Percentiles rank a stretch among this genome's conserved stretches.
Evolutionary conservation across 1,284 basidiomycete species (phyloP).

Genomic region (Ustilago cynodontis): DNA sequence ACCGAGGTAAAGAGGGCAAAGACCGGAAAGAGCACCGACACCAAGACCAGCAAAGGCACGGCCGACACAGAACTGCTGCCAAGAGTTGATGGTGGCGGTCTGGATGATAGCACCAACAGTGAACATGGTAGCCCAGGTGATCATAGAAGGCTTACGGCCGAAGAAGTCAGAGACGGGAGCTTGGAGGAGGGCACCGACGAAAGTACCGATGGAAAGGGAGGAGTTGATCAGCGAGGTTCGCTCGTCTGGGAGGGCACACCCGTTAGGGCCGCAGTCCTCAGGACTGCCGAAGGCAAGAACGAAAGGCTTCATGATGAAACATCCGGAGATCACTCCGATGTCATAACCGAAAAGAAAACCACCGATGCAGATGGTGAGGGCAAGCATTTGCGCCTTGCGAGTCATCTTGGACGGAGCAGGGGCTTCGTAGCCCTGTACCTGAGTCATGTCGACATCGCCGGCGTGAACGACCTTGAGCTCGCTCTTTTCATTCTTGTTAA

Average conservation of each 20-base stretch:
- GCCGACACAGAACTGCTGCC: conserved; percentile 57
- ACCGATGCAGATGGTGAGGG: conserved; percentile 52
- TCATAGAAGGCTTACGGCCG: conserved; percentile 77
- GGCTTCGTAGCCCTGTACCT: conserved; percentile 44
- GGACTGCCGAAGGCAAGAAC: conserved; percentile 43
- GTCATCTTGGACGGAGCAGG: conserved; percentile 55
- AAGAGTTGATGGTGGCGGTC: conserved; percentile 48
- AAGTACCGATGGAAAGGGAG: conserved; percentile 80
- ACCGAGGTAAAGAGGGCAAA: conserved; percentile 85
- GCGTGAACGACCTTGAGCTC: conserved; percentile 36
- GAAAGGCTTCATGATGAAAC: conserved; percentile 59
- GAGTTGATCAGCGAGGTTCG: conserved; percentile 78
- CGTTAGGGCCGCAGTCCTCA: conserved; percentile 24
- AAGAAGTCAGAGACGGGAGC: conserved; percentile 74
- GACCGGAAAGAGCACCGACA: conserved; percentile 57
- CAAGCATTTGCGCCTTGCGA: conserved; percentile 37
- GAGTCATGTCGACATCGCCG: conserved; percentile 35
- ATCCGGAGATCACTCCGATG: conserved; percentile 56
- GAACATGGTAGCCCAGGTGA: conserved; percentile 73
- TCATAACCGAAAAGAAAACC: conserved; percentile 57
- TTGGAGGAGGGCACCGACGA: conserved; percentile 75
- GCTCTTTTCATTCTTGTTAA: conserved; percentile 49
- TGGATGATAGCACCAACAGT: conserved; percentile 61
- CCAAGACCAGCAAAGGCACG: conserved; percentile 62
- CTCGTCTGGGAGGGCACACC: conserved; percentile 54